Conservation (phyloP, 2,329 filamentous ascomycete genomes). For the Atkinsonella texensis region DNA sequence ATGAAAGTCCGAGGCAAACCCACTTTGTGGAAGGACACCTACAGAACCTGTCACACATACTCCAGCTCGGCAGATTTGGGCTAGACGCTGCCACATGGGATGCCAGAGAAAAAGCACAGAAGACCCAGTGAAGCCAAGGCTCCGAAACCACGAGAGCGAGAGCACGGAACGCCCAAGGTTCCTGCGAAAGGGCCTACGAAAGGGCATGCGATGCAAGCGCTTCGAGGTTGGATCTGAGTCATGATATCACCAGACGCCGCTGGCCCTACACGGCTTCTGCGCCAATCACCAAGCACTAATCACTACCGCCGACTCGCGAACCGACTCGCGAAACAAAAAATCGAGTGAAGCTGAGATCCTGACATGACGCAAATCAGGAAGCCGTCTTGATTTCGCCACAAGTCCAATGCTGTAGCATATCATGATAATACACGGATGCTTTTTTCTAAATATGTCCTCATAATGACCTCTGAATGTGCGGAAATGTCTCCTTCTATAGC, state of each 20-base stretch:
- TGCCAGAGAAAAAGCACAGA: background rate
- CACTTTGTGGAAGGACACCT: background rate
- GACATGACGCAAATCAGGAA: too few species aligned
- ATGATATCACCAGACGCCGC: too few species aligned
- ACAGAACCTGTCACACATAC: background rate
- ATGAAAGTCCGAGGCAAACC: background rate
- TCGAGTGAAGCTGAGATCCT: too few species aligned
- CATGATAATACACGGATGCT: background rate
- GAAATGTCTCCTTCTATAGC: background rate
- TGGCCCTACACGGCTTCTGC: too few species aligned
- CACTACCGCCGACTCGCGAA: too few species aligned
- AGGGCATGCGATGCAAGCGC: too few species aligned
- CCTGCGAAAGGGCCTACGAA: too few species aligned
- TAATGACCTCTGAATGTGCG: constrained; percentile 3
- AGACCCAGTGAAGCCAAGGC: background rate
- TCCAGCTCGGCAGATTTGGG: background rate
- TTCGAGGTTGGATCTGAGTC: too few species aligned
- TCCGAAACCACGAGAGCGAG: background rate
- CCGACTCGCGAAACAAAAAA: too few species aligned
- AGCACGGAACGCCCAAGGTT: background rate
- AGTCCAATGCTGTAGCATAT: background rate
- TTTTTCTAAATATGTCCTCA: background rate
- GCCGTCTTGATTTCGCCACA: background rate
- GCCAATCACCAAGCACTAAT: too few species aligned
- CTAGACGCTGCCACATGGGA: background rate